Evolutionary conservation across 306 rosid species (phyloP).

Genomic region (Ochetophila trinervis): DNA sequence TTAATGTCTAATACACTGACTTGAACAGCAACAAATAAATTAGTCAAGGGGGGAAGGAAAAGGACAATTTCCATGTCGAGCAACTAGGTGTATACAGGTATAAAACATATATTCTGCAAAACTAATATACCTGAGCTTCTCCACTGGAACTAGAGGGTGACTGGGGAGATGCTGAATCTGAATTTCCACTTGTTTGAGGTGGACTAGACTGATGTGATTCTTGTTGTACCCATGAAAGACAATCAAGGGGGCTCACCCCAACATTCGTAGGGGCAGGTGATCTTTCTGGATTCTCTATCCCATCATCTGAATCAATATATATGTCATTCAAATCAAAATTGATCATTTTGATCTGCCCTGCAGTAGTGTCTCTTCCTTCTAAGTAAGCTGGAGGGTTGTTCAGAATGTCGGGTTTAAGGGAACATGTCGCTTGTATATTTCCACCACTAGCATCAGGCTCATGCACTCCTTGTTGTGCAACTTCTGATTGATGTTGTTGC

Average conservation of each 20-base stretch:
- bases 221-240: conserved; percentile 59
- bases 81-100: not conserved
- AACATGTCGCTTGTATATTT: conserved; percentile 42
- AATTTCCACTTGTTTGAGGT: conserved; percentile 88
- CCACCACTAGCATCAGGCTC: conserved; percentile 40
- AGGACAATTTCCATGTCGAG: not conserved
- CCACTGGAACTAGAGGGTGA: conserved; percentile 93
- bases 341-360: conserved; percentile 59
- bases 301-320: conserved; percentile 82
- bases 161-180: conserved; percentile 89
- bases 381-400: conserved; percentile 61
- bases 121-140: conserved; percentile 72
- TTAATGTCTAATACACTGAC: too few species aligned
- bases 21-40: conserved; percentile 1
- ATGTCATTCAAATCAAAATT: conserved; percentile 76
- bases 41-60: not conserved
- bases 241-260: conserved; percentile 63
- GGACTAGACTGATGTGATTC: conserved; percentile 91
- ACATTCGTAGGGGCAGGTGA: conserved; percentile 50
- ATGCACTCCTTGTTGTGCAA: conserved; percentile 38
- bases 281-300: conserved; percentile 59
- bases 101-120: conserved; percentile 11
- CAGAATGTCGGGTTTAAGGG: conserved; percentile 43
- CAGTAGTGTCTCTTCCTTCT: conserved; percentile 56
- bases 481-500: conserved; percentile 30